phyloP scores from a whole-genome alignment of 2,329 filamentous ascomycete species.

The Aspergillus sp. region DNA sequence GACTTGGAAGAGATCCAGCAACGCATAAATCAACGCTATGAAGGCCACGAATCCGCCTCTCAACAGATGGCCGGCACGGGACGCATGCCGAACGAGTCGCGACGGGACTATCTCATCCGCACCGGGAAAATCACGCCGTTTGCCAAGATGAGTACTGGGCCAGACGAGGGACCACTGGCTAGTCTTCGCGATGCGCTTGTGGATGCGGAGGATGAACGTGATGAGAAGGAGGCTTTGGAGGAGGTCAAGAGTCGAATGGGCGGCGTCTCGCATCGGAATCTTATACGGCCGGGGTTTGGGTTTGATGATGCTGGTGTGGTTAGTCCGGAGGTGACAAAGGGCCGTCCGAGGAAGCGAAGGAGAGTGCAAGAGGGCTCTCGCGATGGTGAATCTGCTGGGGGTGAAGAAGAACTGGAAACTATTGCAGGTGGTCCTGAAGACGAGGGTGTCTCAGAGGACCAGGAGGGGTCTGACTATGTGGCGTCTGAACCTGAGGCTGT shows the following conservation, averaged over 20 bases:
- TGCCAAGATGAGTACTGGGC: slow-evolving; percentile 62
- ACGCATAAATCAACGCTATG: slow-evolving; percentile 68
- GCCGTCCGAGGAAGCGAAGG: slow-evolving; percentile 27
- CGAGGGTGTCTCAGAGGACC: slow-evolving; percentile 15
- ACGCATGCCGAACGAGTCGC: slow-evolving; percentile 68
- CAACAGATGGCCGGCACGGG: slow-evolving; percentile 38
- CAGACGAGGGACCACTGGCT: slow-evolving; percentile 52
- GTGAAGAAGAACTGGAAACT: slow-evolving; percentile 1
- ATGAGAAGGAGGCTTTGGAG: slow-evolving; percentile 43
- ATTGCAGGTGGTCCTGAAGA: not conserved
- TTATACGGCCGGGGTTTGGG: slow-evolving; percentile 65
- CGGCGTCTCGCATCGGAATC: slow-evolving; percentile 58
- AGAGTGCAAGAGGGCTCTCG: slow-evolving; percentile 17
- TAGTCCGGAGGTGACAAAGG: slow-evolving; percentile 12
- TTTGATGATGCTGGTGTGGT: slow-evolving; percentile 38
- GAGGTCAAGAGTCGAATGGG: slow-evolving; percentile 32
- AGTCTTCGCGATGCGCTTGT: slow-evolving; percentile 69
- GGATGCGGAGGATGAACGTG: slow-evolving; percentile 67
- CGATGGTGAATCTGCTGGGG: not conserved
- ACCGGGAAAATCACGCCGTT: slow-evolving; percentile 98
- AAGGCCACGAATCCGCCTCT: slow-evolving; percentile 41
- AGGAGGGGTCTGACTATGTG: slow-evolving; percentile 29
- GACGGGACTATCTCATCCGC: slow-evolving; percentile 82
- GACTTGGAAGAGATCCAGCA: slow-evolving; percentile 74
- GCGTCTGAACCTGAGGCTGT: slow-evolving; percentile 21